phyloP scores from a whole-genome alignment of 179 eudicot species.

The Vitellaria paradoxa region DNA sequence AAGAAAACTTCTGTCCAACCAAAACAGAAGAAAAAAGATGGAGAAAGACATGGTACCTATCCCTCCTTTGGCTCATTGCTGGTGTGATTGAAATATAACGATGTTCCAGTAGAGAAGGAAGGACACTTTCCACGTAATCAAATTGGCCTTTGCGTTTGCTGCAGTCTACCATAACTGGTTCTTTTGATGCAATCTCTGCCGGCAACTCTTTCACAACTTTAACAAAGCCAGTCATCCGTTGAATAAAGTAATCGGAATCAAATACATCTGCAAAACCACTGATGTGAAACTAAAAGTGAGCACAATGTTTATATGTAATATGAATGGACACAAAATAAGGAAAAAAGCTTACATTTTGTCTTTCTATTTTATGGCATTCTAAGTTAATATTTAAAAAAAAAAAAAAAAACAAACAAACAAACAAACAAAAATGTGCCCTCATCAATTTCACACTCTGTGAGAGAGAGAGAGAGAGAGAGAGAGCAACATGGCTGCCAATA shows the following conservation, averaged over 20 bases:
- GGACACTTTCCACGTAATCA: conserved; percentile 85
- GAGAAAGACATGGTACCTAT: conserved; percentile 47
- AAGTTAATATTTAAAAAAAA: background rate
- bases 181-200: conserved; percentile 63
- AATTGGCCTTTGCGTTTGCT: conserved; percentile 94
- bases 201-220: conserved; percentile 79
- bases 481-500: background rate
- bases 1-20: background rate
- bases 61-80: conserved; percentile 98
- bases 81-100: conserved; percentile 89
- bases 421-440: background rate
- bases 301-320: background rate
- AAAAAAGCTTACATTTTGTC: background rate
- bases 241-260: conserved; percentile 90
- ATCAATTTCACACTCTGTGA: background rate
- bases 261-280: conserved; percentile 99
- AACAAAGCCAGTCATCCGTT: conserved; percentile 69
- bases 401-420: background rate
- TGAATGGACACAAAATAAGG: background rate
- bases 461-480: background rate
- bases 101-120: conserved; percentile 78
- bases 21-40: background rate
- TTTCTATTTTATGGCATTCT: background rate
- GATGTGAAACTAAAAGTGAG: conserved; percentile 28
- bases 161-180: conserved; percentile 83